A percentile compares a stretch with the other conserved stretches of the same genome.
These are phyloP conservation scores for Penicillium cataractarum DNA, from an alignment of 495 filamentous ascomycete genomes.

Conservation along the genomic window DNA sequence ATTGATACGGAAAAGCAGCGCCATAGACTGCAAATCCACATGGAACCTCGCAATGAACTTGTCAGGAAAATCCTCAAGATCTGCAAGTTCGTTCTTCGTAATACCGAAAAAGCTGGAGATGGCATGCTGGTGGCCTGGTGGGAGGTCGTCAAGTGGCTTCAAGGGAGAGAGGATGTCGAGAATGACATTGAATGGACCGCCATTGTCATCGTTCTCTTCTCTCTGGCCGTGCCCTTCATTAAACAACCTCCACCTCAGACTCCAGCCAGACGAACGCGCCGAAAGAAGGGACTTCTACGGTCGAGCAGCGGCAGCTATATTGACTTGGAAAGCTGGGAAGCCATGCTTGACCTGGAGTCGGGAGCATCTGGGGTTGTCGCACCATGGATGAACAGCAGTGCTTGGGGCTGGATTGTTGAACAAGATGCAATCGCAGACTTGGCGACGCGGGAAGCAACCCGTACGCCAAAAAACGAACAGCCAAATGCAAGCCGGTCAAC, in stretches of 20 bases:
- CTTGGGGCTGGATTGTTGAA: slow-evolving; percentile 77
- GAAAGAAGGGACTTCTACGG: slow-evolving; percentile 56
- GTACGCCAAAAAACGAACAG: slow-evolving; percentile 28
- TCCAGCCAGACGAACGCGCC: slow-evolving; percentile 44
- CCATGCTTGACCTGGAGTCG: slow-evolving; percentile 60
- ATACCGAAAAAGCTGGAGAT: slow-evolving; percentile 60
- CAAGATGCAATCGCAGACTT: slow-evolving; percentile 51
- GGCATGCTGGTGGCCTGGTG: slow-evolving; percentile 73
- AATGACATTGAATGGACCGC: slow-evolving; percentile 78
- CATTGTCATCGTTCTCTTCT: slow-evolving; percentile 70
- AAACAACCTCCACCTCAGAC: slow-evolving; percentile 35
- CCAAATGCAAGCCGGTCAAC: slow-evolving; percentile 39
- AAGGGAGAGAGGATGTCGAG: slow-evolving; percentile 48
- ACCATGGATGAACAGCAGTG: slow-evolving; percentile 65
- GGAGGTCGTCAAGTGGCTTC: slow-evolving; percentile 72
- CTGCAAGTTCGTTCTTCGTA: slow-evolving; percentile 64
- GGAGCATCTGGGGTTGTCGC: slow-evolving; percentile 59
- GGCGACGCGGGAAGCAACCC: slow-evolving; percentile 24
- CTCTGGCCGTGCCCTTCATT: slow-evolving; percentile 58
- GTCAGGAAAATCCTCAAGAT: slow-evolving; percentile 62
- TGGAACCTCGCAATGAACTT: slow-evolving; percentile 64
- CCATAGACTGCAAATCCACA: slow-evolving; percentile 67
- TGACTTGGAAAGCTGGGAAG: slow-evolving; percentile 63
- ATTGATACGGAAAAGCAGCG: slow-evolving; percentile 60
- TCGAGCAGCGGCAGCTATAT: slow-evolving; percentile 63